Evolutionary conservation across 495 filamentous ascomycete genomes (phyloP).

Genomic region (Penicillium coffeae): DNA sequence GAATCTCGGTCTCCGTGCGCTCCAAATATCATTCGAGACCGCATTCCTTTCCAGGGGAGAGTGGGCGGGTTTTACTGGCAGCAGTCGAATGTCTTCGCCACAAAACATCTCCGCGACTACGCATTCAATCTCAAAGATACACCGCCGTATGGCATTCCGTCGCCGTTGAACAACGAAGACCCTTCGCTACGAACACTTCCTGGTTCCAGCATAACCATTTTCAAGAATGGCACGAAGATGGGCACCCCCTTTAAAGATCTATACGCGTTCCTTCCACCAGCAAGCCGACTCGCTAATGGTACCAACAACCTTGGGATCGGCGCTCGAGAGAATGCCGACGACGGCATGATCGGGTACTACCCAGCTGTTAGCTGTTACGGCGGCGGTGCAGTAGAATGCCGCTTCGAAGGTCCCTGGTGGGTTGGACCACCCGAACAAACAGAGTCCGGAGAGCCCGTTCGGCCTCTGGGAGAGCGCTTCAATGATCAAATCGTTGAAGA

Average conservation of each 20-base stretch:
- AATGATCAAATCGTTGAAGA: slow-evolving; percentile 96
- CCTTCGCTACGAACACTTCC: slow-evolving; percentile 78
- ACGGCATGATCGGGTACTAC: slow-evolving; percentile 92
- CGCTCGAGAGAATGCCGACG: slow-evolving; percentile 78
- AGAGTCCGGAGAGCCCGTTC: slow-evolving; percentile 38
- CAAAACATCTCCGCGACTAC: slow-evolving; percentile 81
- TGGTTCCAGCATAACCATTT: slow-evolving; percentile 78
- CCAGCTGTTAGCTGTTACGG: slow-evolving; percentile 89
- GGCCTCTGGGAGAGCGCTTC: slow-evolving; percentile 73
- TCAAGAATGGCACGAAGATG: slow-evolving; percentile 84
- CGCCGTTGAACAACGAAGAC: slow-evolving; percentile 60
- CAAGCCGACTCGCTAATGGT: slow-evolving; percentile 58
- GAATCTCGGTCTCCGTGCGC: slow-evolving; percentile 20
- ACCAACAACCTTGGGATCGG: slow-evolving; percentile 67
- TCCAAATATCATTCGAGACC: slow-evolving; percentile 86
- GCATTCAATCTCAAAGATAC: slow-evolving; percentile 48
- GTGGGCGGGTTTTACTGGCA: slow-evolving; percentile 83
- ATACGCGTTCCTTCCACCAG: slow-evolving; percentile 87
- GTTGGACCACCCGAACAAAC: slow-evolving; percentile 59
- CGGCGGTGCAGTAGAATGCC: slow-evolving; percentile 85
- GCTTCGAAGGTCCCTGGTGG: slow-evolving; percentile 91
- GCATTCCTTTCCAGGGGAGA: slow-evolving; percentile 91
- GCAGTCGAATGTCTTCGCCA: slow-evolving; percentile 82
- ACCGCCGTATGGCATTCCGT: slow-evolving; percentile 51
- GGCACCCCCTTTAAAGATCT: slow-evolving; percentile 87